These are phyloP conservation scores for Crataegus laevigata DNA, from an alignment of 306 rosid genomes.

Conservation along the genomic window DNA sequence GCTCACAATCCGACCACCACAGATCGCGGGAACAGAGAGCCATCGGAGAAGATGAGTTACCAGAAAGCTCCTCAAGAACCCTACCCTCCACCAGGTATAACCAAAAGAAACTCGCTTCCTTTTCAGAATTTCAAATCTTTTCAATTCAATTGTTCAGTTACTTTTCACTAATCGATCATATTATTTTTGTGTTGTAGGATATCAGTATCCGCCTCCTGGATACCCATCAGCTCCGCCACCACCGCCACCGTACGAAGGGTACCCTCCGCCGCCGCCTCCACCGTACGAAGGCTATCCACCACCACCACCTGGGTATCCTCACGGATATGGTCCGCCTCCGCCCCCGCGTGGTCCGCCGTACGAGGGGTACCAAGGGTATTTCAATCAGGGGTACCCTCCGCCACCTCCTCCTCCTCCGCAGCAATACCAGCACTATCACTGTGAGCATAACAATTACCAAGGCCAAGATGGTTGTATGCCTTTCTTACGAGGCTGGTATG, in stretches of 20 bases:
- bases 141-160: not conserved
- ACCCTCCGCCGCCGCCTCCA: slow-evolving; percentile 31
- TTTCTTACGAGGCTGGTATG: slow-evolving; percentile 68
- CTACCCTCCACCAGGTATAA: slow-evolving; percentile 23
- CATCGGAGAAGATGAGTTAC: slow-evolving; percentile 36
- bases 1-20: not conserved
- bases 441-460: slow-evolving; percentile 37
- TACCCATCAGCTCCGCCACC: slow-evolving; percentile 23
- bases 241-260: slow-evolving; percentile 13
- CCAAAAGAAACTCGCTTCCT: not conserved
- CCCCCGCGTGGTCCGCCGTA: slow-evolving; percentile 33
- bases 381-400: slow-evolving; percentile 47
- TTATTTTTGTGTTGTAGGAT: not conserved
- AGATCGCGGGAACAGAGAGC: not conserved
- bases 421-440: slow-evolving; percentile 30
- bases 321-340: slow-evolving; percentile 11
- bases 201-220: not conserved
- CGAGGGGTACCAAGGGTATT: slow-evolving; percentile 76
- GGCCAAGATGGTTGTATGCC: slow-evolving; percentile 32
- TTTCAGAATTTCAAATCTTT: not conserved
- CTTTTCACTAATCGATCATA: not conserved
- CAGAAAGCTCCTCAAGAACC: slow-evolving; percentile 43
- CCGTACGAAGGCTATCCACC: slow-evolving; percentile 42
- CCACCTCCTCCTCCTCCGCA: slow-evolving; percentile 44
- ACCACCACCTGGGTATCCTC: slow-evolving; percentile 27